Conservation (phyloP, 306 rosid species). For the Prunus dulcis region DNA sequence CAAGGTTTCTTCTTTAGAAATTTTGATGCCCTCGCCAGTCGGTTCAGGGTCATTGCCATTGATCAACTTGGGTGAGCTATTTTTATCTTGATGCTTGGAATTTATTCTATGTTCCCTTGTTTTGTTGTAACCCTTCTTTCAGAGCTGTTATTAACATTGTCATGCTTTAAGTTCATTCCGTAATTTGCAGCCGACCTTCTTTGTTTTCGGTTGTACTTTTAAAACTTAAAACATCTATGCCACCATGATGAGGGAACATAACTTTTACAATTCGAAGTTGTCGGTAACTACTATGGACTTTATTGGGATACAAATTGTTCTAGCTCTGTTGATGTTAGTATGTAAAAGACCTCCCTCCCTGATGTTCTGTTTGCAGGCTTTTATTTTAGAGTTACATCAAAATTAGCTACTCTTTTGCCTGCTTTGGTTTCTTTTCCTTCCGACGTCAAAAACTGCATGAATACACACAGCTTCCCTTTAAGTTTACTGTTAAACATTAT, state of each 20-base stretch:
- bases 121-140: not conserved
- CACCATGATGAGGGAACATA: not conserved
- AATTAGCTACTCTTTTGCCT: not conserved
- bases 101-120: not conserved
- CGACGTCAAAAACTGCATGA: not conserved
- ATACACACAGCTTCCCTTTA: not conserved
- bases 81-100: conserved; percentile 8
- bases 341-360: not conserved
- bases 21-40: conserved; percentile 86
- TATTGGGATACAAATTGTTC: not conserved
- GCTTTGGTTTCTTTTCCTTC: not conserved
- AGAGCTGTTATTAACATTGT: not conserved
- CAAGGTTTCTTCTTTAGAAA: conserved; percentile 97
- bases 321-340: not conserved
- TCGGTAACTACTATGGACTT: not conserved
- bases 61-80: conserved; percentile 92
- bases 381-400: not conserved
- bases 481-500: not conserved
- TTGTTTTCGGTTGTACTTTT: not conserved
- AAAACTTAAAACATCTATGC: not conserved
- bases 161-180: not conserved
- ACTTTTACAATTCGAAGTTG: not conserved
- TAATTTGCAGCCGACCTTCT: not conserved
- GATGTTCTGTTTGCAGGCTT: not conserved
- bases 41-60: conserved; percentile 79